phyloP scores from a whole-genome alignment of 2,329 filamentous ascomycete genomes.

The Aaosphaeria arxii region DNA sequence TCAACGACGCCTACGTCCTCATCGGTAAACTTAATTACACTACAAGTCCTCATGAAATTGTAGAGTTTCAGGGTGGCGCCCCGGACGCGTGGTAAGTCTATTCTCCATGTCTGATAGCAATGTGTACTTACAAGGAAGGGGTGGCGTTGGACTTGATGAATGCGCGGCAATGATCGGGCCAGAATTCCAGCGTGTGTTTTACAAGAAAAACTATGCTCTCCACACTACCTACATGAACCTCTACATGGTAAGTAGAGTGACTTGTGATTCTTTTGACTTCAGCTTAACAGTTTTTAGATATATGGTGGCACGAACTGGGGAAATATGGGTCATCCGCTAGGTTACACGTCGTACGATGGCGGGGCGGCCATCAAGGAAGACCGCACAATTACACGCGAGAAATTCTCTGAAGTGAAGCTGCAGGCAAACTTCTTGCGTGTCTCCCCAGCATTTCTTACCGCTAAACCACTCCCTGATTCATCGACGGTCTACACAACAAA shows the following conservation, averaged over 20 bases:
- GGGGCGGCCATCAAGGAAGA: conserved; percentile 66
- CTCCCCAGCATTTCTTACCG: conserved; percentile 67
- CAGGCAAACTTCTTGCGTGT: conserved; percentile 72
- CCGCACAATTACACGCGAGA: conserved; percentile 65
- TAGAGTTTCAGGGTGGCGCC: conserved; percentile 69
- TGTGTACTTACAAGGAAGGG: conserved; percentile 33
- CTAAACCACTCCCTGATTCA: conserved; percentile 24
- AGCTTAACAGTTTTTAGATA: conserved; percentile 30
- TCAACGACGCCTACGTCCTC: conserved; percentile 53
- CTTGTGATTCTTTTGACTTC: too few species aligned
- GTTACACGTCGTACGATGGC: conserved; percentile 58
- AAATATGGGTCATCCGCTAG: conserved; percentile 59
- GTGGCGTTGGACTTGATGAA: conserved; percentile 65
- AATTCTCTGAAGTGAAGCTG: conserved; percentile 77
- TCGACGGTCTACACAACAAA: conserved; percentile 37
- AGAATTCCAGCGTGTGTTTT: conserved; percentile 76
- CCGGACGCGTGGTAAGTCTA: conserved; percentile 61
- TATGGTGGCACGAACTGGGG: conserved; percentile 84
- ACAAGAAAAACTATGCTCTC: conserved; percentile 70
- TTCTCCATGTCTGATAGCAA: too few species aligned
- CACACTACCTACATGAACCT: conserved; percentile 67
- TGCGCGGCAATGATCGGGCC: conserved; percentile 65
- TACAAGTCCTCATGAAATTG: conserved; percentile 65
- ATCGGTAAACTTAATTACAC: conserved; percentile 54
- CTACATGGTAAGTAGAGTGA: conserved; percentile 57